Conservation (phyloP, 805 yeast genomes). For the Cyberlindnera euphorbiae region DNA sequence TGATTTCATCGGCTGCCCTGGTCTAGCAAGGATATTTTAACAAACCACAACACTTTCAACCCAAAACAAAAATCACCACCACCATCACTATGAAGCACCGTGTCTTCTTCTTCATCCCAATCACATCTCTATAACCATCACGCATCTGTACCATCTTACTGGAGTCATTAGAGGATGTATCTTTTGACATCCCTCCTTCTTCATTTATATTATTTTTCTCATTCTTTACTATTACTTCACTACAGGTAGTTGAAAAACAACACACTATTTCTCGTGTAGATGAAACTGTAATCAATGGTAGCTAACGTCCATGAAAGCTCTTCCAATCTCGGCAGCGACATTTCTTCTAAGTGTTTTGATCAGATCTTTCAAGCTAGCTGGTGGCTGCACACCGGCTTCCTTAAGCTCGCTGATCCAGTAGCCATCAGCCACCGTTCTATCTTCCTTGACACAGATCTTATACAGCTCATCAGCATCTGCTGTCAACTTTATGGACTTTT, state of each 20-base stretch:
- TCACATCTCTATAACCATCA: not conserved
- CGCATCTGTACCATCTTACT: not conserved
- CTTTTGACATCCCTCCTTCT: not conserved
- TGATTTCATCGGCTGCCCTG: too few relatives aligned
- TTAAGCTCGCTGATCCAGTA: conserved; percentile 22
- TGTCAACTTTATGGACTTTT: conserved; percentile 13
- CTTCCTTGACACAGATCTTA: conserved; percentile 12
- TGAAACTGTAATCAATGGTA: conserved; percentile 2
- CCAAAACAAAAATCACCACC: conserved; percentile 1
- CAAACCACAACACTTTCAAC: not conserved
- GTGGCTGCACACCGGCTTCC: conserved; percentile 16
- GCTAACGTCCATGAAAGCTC: conserved; percentile 22
- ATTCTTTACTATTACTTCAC: not conserved
- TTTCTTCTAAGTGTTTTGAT: conserved; percentile 21
- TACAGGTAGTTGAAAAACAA: conserved; percentile 6
- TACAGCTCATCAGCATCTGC: conserved; percentile 20
- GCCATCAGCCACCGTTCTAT: conserved; percentile 1
- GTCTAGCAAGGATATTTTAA: too few relatives aligned
- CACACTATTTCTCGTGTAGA: not conserved
- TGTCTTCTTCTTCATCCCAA: not conserved
- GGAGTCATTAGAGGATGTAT: conserved; percentile 1
- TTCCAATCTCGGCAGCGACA: conserved; percentile 23
- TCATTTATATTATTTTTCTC: not conserved
- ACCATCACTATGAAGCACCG: conserved; percentile 1
- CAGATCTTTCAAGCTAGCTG: conserved; percentile 14